Evolutionary conservation across 2,329 filamentous ascomycete species (phyloP).

Genomic region (Microdochium nivale): DNA sequence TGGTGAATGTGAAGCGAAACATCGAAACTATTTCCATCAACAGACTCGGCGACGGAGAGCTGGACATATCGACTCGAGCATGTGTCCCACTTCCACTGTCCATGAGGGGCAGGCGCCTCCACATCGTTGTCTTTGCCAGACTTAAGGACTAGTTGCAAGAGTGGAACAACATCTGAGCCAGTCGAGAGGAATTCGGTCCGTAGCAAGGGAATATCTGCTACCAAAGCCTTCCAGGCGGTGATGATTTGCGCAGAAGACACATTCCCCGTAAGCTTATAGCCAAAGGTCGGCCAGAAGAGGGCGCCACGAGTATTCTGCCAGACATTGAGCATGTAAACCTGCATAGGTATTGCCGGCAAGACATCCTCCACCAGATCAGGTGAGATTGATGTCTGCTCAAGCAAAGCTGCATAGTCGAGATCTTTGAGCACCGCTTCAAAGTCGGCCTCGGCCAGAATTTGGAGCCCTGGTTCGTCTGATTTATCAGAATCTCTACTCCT

Average conservation of each 20-base stretch:
- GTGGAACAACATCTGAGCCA: slow-evolving; percentile 32
- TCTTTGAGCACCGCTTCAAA: slow-evolving; percentile 18
- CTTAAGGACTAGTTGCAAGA: slow-evolving; percentile 55
- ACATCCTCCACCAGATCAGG: slow-evolving; percentile 40
- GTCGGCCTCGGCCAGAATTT: not conserved
- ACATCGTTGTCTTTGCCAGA: slow-evolving; percentile 21
- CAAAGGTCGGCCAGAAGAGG: slow-evolving; percentile 69
- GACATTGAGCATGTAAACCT: slow-evolving; percentile 69
- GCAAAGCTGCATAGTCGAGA: slow-evolving; percentile 28
- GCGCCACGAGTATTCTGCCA: slow-evolving; percentile 61
- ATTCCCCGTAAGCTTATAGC: slow-evolving; percentile 40
- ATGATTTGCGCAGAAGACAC: slow-evolving; percentile 33
- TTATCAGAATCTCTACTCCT: not conserved
- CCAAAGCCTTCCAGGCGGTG: slow-evolving; percentile 52
- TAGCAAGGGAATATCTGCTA: slow-evolving; percentile 51
- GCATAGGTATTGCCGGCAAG: slow-evolving; percentile 66
- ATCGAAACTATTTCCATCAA: slow-evolving; percentile 11
- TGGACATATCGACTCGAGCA: not conserved
- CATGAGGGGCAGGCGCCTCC: not conserved
- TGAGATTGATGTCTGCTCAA: slow-evolving; percentile 30
- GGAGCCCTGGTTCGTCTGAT: not conserved
- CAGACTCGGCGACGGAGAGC: not conserved
- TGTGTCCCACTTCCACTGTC: not conserved
- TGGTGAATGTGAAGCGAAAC: slow-evolving; percentile 66
- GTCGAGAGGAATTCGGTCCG: slow-evolving; percentile 59